These are phyloP conservation scores for Wickerhamomyces bovis DNA, from an alignment of 805 yeast genomes.

Conservation along the genomic window DNA sequence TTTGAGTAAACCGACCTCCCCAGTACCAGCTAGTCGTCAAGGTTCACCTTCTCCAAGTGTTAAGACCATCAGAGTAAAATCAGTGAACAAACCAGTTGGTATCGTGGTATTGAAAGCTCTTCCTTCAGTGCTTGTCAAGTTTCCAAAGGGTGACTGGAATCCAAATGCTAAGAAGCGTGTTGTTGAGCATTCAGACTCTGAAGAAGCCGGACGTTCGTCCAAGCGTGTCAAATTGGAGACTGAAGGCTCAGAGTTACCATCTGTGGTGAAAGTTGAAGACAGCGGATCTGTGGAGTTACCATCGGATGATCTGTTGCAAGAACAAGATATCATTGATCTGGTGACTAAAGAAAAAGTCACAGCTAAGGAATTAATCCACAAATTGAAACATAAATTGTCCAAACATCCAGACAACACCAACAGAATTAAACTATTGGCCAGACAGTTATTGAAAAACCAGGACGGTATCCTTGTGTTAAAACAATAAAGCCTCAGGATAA, in stretches of 20 bases:
- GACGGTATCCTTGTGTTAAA: conserved; percentile 25
- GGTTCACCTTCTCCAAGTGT: conserved; percentile 19
- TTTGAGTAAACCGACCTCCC: conserved; percentile 22
- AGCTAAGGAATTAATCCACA: conserved; percentile 56
- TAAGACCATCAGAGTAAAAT: conserved; percentile 35
- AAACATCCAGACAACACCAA: conserved; percentile 59
- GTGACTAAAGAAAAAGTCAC: conserved; percentile 43
- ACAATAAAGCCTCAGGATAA: not conserved
- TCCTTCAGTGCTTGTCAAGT: conserved; percentile 49
- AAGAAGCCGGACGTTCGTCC: conserved; percentile 21
- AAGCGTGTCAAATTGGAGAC: conserved; percentile 37
- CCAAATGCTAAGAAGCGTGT: conserved; percentile 43
- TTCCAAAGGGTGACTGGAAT: conserved; percentile 84
- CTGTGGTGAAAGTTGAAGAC: conserved; percentile 6
- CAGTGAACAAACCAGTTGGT: conserved; percentile 43
- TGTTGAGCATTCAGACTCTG: conserved; percentile 21
- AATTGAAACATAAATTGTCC: conserved; percentile 55
- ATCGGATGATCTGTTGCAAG: conserved; percentile 39
- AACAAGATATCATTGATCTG: conserved; percentile 62
- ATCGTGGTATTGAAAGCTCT: conserved; percentile 61
- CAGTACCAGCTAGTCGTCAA: conserved; percentile 17
- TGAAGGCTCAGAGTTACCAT: conserved; percentile 7
- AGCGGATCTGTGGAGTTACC: conserved; percentile 13
- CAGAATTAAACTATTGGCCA: conserved; percentile 51
- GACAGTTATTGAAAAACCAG: conserved; percentile 48